A percentile compares a stretch with the other conserved stretches of the same genome.
Conservation (phyloP, 176 grass and related monocot species). For the Bonia amplexicaulis region DNA sequence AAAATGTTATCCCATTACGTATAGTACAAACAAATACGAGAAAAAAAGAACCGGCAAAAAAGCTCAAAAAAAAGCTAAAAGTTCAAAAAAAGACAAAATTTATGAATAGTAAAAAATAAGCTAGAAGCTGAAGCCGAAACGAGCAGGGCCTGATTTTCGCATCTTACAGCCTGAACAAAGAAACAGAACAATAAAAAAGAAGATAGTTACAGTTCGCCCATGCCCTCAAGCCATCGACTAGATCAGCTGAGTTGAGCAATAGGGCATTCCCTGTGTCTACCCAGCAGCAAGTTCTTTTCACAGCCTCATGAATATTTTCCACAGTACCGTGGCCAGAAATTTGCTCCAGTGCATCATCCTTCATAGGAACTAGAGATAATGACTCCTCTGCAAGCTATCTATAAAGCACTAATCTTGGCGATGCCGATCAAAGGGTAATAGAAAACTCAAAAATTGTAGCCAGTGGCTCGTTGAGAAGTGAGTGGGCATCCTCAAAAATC, state of each 20-base stretch:
- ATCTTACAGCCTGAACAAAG: constrained; percentile 25
- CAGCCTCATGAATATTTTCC: constrained; percentile 16
- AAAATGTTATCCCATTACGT: no score
- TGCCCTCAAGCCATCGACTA: constrained; percentile 64
- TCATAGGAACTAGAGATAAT: constrained; percentile 55
- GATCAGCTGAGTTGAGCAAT: constrained; percentile 57
- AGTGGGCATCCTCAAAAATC: constrained; percentile 61
- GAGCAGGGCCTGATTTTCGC: no score
- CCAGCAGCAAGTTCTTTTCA: constrained; percentile 80
- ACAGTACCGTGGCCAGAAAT: constrained; percentile 34
- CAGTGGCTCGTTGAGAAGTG: constrained; percentile 65
- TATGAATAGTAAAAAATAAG: no score
- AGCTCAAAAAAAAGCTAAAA: no score
- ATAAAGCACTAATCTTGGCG: constrained; percentile 80
- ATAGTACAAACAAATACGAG: no score
- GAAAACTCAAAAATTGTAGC: constrained; percentile 87
- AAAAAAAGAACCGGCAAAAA: no score
- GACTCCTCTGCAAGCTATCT: constrained; percentile 83
- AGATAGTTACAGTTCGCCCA: constrained; percentile 48
- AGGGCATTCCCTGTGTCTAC: constrained; percentile 70
- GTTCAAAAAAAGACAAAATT: no score
- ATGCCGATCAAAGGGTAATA: constrained; percentile 89
- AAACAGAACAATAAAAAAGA: constrained; percentile 2
- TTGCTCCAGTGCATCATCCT: constrained; percentile 36
- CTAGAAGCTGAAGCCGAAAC: no score